Evolutionary conservation across 176 grass and related monocot genomes (phyloP), one percentile per base, ranked within the genome.

Genomic region (Carex kokanica): DNA sequence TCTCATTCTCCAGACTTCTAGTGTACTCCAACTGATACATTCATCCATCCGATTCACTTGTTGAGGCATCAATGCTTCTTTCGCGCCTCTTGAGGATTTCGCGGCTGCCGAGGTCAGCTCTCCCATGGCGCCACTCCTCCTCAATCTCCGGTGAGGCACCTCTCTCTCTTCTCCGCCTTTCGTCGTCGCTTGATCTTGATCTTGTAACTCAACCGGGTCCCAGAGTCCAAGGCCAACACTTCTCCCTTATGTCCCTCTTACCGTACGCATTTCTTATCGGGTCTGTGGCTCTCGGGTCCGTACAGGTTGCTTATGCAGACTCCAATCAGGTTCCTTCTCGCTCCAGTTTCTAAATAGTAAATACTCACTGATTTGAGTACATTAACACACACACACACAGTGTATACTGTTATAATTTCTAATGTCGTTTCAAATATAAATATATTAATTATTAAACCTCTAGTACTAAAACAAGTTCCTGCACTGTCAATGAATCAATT

Each of bases 251-350:
- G 8, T 66, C 83, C 18, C 6, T 85, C 56, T 17, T 85, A 25
- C 73, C 62, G 17, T 80, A 63, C 47, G 84, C 84, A 8, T 94
- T 89, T 16, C 67, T 91, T 40, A 75, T 88, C 20, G 27, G 59
- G 53, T 75, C 81, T 40, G 57, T 86, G 11, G 86, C 81, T 59
- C 61, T 92, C 43, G 86, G 83, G 12, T 81, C 78, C 6, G 2
- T 91, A 17, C 86, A 83, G 17, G 82, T 88, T 47, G 93, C 81
- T 63, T 86, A 90, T 40, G 88, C 93, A 2, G 92, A 94, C 60
- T 75, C 85, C 53, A 78, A 86, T 68, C 88, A 84, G 77, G 81
- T 88, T 43, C 41, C 1, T 43, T 43, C 41, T 43, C 8, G 8
- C 41, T 43, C 41, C 7, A 8, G 41, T 43, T 8, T 43, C 41